These are phyloP conservation scores for Solanum verrucosum DNA, from an alignment of 257 asterid genomes.

Conservation along the genomic window DNA sequence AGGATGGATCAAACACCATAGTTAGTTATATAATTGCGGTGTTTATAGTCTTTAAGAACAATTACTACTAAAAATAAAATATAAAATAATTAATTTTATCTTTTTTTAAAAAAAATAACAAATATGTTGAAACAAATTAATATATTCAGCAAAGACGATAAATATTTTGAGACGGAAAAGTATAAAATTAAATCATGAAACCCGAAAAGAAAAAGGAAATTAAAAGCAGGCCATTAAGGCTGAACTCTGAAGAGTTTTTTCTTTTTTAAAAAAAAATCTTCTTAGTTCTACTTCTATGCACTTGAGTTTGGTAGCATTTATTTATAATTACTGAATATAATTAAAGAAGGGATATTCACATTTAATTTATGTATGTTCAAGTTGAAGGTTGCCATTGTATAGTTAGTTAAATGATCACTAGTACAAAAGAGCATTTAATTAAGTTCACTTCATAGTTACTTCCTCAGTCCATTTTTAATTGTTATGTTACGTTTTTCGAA, in stretches of 20 bases:
- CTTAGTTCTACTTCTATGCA: not conserved
- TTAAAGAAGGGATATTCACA: not conserved
- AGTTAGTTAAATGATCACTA: too few relatives aligned
- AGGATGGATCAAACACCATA: too few relatives aligned
- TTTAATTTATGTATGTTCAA: not conserved
- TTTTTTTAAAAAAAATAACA: too few relatives aligned
- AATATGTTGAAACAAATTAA: too few relatives aligned
- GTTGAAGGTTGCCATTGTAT: not conserved
- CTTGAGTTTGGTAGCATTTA: not conserved
- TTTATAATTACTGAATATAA: not conserved
- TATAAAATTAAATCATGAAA: not conserved
- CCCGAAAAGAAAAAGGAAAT: not conserved
- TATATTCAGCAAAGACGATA: too few relatives aligned
- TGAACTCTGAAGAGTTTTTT: not conserved
- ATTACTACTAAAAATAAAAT: too few relatives aligned
- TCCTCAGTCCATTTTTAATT: too few relatives aligned
- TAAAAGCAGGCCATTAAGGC: not conserved
- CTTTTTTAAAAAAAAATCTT: not conserved
- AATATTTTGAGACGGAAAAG: not conserved
- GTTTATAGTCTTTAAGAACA: too few relatives aligned
- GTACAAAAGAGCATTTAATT: not conserved
- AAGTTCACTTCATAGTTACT: not conserved
- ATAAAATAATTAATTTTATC: too few relatives aligned
- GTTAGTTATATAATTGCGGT: too few relatives aligned
- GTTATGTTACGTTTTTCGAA: accelerated